Percentiles rank a stretch among this genome's conserved stretches.
These are phyloP conservation scores for Inga oerstediana DNA, from an alignment of 306 rosid species.

Conservation along the genomic window DNA sequence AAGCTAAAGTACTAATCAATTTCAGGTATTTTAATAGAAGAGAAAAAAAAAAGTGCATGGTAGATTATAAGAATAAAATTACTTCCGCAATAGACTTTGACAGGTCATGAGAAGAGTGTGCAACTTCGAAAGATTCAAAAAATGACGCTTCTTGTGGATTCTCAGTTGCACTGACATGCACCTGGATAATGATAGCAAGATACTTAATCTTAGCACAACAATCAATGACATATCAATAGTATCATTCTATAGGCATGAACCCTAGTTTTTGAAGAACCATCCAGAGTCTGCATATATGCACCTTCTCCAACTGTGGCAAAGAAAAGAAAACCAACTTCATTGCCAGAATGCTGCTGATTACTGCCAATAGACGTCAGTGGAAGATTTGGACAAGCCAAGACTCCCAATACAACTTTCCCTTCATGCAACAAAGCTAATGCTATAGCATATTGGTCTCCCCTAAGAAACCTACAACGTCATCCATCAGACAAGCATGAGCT, in stretches of 20 bases:
- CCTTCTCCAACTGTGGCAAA: conserved; percentile 81
- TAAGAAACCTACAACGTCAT: conserved; percentile 63
- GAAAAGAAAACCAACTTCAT: conserved; percentile 81
- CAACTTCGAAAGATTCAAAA: conserved; percentile 92
- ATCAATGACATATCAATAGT: conserved; percentile 32
- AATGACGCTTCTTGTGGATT: conserved; percentile 90
- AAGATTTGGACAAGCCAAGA: conserved; percentile 94
- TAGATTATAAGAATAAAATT: conserved; percentile 22
- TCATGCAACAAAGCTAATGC: conserved; percentile 86
- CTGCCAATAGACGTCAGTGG: conserved; percentile 61
- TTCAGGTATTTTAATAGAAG: neutral
- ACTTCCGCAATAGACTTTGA: conserved; percentile 85
- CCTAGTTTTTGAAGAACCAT: conserved; percentile 66
- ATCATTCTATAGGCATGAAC: conserved; percentile 42
- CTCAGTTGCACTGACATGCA: conserved; percentile 69
- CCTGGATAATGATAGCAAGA: conserved; percentile 50
- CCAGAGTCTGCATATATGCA: conserved; percentile 76
- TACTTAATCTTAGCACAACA: conserved; percentile 9
- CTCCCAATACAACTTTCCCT: conserved; percentile 91
- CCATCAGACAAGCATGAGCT: conserved; percentile 32
- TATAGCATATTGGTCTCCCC: conserved; percentile 95
- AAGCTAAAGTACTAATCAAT: too few species aligned
- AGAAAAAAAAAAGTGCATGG: neutral
- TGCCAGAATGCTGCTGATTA: conserved; percentile 47
- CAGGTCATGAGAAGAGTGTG: conserved; percentile 80